Base-by-base conservation (phyloP, 2,329 filamentous ascomycete species). In the Waltergamsia citrina region DNA sequence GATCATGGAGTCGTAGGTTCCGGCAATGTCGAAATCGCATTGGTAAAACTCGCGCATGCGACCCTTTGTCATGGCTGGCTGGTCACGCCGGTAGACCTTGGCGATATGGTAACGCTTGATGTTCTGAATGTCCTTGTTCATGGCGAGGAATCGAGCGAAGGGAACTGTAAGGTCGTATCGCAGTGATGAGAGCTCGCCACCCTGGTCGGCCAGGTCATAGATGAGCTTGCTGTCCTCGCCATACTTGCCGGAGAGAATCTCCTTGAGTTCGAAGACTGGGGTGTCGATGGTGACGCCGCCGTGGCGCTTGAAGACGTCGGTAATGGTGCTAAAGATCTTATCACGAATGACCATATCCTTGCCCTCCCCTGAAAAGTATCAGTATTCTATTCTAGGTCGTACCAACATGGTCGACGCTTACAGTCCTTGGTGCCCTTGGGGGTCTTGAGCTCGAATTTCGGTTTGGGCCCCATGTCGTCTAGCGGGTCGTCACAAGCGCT, bases 21-120 rank as follows among this genome's bases (percentile, higher is more conserved):
- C 87, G 10, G 88, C 88, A 60, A 95, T 90, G 54, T 95, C 88
- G 52, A 95, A 93, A 62, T 96, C 90, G 64, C 88, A 95, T 60
- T 95, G 88, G 65, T 93, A 94, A 60, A 94, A 94, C 61, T 95
- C 90, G 51, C 90, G 76, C 82, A 94, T 92, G 35, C 88, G 78
- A 33, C 88, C 90, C 36, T 38, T 34, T 15, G 27, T 85, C 63
- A 95, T 85, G 40, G 86, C 54, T 10, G 60, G 60, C 41, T 63
- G 60, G 38, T 63, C 60, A 46, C 60, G 46, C 31, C 62, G 58
- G 52, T 65, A 65, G 43, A 94, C 88, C 64, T 94, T 94, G 46
- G 86, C 87, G 46, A 96, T 88, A 63, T 94, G 87, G 59, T 94
- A 95, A 50, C 90, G 76, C 67, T 94, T 94, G 63, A 94, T 90